Evolutionary conservation across 2,329 filamentous ascomycete genomes (phyloP), one percentile per base, ranked within the genome.

Genomic region (Chlorencoelia australis): DNA sequence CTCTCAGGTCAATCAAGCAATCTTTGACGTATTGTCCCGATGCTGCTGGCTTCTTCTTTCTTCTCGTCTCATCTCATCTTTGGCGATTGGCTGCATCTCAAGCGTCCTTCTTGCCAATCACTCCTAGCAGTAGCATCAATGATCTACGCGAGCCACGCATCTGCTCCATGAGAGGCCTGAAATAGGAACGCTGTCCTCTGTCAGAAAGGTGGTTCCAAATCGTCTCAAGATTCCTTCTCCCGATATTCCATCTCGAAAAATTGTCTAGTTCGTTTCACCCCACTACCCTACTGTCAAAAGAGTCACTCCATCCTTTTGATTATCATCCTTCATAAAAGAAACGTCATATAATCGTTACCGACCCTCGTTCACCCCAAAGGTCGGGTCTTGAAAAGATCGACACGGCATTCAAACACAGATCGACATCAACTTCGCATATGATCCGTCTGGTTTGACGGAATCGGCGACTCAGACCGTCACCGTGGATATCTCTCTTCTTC

Each of bases 401-500:
- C 19, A 34, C 28, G 18, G 30, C 28, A 18, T n/a, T 34, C 18
- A 39, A 20, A 35, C 21, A 42, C 32, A 45, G 33, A 43, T 38
- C 37, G 40, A 44, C 36, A 42, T 35, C 29, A 29, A 18, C 28
- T 39, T 45, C 46, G 44, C 52, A 51, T 44, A 53, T 54, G 53
- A 54, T 51, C 53, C 48, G 51, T 55, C 50, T 46, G 42, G 48
- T 47, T 47, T 55, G 49, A 57, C 52, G 55, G 54, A 46, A 53
- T 54, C 48, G 40, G 46, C 50, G 39, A 54, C 35, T 42, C 44
- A 44, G 47, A 70, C 70, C 73, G 75, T 68, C 76, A 88, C 71
- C 74, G 80, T 94, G 87, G 87, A 94, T 88, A 93, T 94, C 82
- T 77, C 83, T 64, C 79, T 82, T 50, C 75, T 94, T 50, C 74